Base-by-base conservation (phyloP, 805 yeast species). In the Candida piceae region DNA sequence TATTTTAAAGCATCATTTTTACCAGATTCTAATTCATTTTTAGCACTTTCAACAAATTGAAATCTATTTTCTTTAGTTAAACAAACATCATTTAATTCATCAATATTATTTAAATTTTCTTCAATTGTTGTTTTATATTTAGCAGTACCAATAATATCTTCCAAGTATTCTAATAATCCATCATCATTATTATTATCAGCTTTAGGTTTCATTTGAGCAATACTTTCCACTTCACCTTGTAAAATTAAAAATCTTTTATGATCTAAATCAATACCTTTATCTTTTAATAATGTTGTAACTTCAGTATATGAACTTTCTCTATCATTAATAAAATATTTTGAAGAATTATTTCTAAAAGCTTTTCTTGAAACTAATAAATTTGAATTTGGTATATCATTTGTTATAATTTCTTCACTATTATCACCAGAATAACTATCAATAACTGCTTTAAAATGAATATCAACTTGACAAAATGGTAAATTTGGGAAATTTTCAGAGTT, bases 141-240 rank as follows among this genome's bases (percentile, higher is more conserved):
- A 1, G 96, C 70, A 0, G 99, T 94, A 4, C 98, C 99, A 38
- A 94, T 93, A 33, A 93, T 90, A 64, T 94, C 98, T 55, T 93
- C 99, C 42, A 93, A 63, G 56, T 93, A 93, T 54, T 94, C 99
- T 27, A 93, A 63, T 19, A 93, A 66, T 0, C 99, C 99, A 56
- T 93, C 97, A 50, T 90, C 97, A 45, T 78, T 78, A 36, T 86
- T 95, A 34, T 70, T 76, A 52, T 93, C 97, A 0, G 97, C 97
- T 54, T 90, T 93, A 9, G 99, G 84, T 56, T 90, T 90, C 99
- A 93, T 94, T 58, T 93, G 97, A 0, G 98, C 97, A 53, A 93
- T 93, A 46, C 89, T 82, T 64, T 93, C 99, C 29, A 93, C 98
- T 58, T 93, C 99, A 57, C 99, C 99, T 63, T 93, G 99, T 31